Percentiles rank a stretch among this genome's conserved stretches.
Conservation (phyloP, 441 rosid genomes). For the Biscutella auriculata region DNA sequence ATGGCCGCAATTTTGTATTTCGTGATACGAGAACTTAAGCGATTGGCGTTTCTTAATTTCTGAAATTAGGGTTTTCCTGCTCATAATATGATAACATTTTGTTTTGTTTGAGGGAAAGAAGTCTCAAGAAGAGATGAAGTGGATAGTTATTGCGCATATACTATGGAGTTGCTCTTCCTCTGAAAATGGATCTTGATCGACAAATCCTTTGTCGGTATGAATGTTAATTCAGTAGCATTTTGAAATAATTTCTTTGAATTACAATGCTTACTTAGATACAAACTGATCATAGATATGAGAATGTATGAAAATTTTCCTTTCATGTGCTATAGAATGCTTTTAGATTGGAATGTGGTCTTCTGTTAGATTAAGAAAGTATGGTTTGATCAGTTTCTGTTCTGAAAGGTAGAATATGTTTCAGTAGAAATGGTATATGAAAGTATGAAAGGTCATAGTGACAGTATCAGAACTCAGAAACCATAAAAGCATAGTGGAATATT, state of each 20-base stretch:
- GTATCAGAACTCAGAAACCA: neutral
- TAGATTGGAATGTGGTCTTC: neutral
- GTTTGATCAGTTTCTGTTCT: neutral
- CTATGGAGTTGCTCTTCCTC: slow-evolving; percentile 66
- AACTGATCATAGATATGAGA: neutral
- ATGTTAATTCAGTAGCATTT: neutral
- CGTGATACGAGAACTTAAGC: no score
- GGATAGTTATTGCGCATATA: slow-evolving; percentile 37
- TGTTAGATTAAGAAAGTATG: no score
- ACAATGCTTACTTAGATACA: neutral
- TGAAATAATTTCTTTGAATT: neutral
- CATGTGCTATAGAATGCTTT: neutral
- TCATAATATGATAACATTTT: no score
- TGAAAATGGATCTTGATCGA: slow-evolving; percentile 74
- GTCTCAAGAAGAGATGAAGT: slow-evolving; percentile 45
- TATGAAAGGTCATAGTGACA: neutral
- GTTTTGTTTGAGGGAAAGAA: slow-evolving; percentile 30
- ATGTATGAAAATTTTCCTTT: neutral
- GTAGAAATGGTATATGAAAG: neutral
- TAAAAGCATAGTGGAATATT: neutral
- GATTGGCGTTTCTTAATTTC: neutral
- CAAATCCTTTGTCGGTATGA: slow-evolving; percentile 67
- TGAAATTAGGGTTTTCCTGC: neutral
- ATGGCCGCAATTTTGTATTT: no score
- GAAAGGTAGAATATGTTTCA: neutral